These are phyloP conservation scores for Agaricus sinodeliciosus DNA, from an alignment of 768 basidiomycete species.

Conservation along the genomic window DNA sequence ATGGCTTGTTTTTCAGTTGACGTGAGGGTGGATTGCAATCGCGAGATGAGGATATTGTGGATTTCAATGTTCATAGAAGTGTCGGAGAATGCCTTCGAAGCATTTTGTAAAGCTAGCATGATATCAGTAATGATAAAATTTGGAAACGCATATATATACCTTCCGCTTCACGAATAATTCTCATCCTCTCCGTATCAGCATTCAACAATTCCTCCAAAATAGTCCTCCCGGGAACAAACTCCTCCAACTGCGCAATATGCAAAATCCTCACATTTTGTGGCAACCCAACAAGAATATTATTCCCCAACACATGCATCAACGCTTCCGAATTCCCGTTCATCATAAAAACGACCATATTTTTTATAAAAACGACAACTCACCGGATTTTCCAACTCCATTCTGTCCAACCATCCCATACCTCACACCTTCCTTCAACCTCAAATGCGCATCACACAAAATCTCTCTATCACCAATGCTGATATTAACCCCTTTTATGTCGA, in stretches of 20 bases:
- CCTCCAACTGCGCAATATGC: conserved; percentile 26
- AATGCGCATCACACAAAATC: conserved; percentile 42
- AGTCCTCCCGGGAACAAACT: conserved; percentile 19
- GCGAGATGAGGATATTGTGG: conserved; percentile 18
- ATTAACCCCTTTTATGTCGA: conserved; percentile 49
- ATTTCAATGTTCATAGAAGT: conserved; percentile 19
- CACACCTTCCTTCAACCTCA: conserved; percentile 44
- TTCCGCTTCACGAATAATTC: conserved; percentile 22
- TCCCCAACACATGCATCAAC: conserved; percentile 23
- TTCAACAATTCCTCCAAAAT: conserved; percentile 23
- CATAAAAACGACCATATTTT: conserved; percentile 1
- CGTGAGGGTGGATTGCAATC: conserved; percentile 20
- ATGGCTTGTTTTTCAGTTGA: conserved; percentile 40
- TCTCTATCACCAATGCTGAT: conserved; percentile 46
- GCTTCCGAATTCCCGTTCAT: conserved; percentile 11
- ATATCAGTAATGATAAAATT: too few species aligned
- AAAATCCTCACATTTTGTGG: conserved; percentile 27
- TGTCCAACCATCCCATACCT: conserved; percentile 50
- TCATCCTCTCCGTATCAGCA: conserved; percentile 19
- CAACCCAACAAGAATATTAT: conserved; percentile 24
- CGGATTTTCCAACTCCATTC: conserved; percentile 51
- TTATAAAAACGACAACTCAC: too few species aligned
- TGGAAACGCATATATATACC: conserved; percentile 11
- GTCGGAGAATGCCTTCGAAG: conserved; percentile 14
- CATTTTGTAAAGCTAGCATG: conserved; percentile 19